A percentile compares a stretch with the other conserved stretches of the same genome.
Evolutionary conservation across 257 asterid genomes (phyloP).

Genomic region (Catharanthus roseus): DNA sequence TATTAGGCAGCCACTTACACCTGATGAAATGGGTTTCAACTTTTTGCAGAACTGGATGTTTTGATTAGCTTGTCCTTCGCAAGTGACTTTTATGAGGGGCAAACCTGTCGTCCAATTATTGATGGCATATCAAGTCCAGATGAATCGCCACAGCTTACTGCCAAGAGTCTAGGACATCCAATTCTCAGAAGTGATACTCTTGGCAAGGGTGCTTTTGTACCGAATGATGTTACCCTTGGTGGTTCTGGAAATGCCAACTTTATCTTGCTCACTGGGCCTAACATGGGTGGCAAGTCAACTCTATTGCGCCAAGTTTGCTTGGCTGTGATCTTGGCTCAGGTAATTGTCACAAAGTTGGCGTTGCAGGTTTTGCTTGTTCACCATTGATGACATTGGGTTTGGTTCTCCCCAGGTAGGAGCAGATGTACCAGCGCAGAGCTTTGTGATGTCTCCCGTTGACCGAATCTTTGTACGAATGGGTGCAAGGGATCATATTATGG

Average conservation of each 20-base stretch:
- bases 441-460: slow-evolving; percentile 70
- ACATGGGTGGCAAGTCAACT: slow-evolving; percentile 99
- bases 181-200: slow-evolving; percentile 69
- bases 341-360: slow-evolving; percentile 23
- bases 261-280: slow-evolving; percentile 94
- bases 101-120: slow-evolving; percentile 68
- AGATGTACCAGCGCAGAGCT: slow-evolving; percentile 83
- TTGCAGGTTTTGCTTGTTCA: slow-evolving; percentile 9
- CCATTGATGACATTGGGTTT: slow-evolving; percentile 23
- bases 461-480: slow-evolving; percentile 97
- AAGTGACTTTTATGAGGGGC: slow-evolving; percentile 77
- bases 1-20: neutral
- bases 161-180: slow-evolving; percentile 87
- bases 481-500: slow-evolving; percentile 95
- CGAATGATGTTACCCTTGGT: slow-evolving; percentile 78
- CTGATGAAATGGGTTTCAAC: slow-evolving; percentile 18
- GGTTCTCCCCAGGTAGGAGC: slow-evolving; percentile 71
- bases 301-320: slow-evolving; percentile 93
- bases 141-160: slow-evolving; percentile 57
- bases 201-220: slow-evolving; percentile 76
- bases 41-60: slow-evolving; percentile 85
- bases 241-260: slow-evolving; percentile 65
- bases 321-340: slow-evolving; percentile 96
- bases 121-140: slow-evolving; percentile 31
- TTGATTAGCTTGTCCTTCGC: slow-evolving; percentile 87